Base-by-base conservation (phyloP, 192 early-diverging fungal genomes). In the Coemansia sp. region DNA sequence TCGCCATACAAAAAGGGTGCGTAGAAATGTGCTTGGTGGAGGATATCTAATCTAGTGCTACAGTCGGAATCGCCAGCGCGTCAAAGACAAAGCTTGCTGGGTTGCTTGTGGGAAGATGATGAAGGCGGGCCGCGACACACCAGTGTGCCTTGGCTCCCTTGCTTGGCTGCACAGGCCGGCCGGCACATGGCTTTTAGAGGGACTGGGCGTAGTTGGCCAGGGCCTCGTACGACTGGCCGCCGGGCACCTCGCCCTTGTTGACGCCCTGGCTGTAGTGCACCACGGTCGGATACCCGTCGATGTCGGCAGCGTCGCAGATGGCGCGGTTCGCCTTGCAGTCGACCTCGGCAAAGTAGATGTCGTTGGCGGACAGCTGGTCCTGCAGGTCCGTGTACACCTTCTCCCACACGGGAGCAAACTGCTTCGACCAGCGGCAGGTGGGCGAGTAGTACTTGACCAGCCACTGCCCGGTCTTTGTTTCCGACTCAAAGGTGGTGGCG, bases 361-460 rank as follows among this genome's bases (percentile, higher is more conserved):
- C 53, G 30, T 59, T 67, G 9, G 48, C 36, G 3, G 56, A 41
- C 20, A 72, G 54, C 36, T 22, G 36, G 39, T 57, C 64, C 47
- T 66, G 38, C 29, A 67, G 35, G 53, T 64, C 60, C 24, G 38
- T 28, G 50, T 62, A 70, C 34, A 78, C 63, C 52, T 67, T 63
- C 30, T 71, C 54, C 75, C 75, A 78, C 11, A 54, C 59, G n/a
- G 75, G 75, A 1, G 63, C 68, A 57, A 78, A 67, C 33, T 64
- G 64, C n/a, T 60, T 59, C 19, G 67, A 78, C 59, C 68, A 71
- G 9, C 64, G 67, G 49, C 75, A 78, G 32, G 64, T 60, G 36
- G 64, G 54, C 39, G 68, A 70, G 67, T 67, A 78, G 64, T 58
- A 78, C 35, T 78, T 78, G 33, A 78, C 62, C 10, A 78, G 54